Base-by-base conservation (phyloP, 1,284 basidiomycete genomes). In the Leccinum huronense region DNA sequence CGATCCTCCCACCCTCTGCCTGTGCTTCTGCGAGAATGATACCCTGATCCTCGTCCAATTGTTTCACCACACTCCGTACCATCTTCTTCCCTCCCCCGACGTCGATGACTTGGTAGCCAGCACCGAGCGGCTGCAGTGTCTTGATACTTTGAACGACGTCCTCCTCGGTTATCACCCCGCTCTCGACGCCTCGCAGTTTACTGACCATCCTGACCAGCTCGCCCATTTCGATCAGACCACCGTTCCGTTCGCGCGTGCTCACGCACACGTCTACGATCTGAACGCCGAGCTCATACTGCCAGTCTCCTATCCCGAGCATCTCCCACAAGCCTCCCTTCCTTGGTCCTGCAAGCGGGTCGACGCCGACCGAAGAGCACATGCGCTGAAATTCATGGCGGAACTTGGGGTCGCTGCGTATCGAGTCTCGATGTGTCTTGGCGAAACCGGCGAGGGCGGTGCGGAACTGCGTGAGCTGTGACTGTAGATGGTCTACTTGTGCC, bases 231-330 rank as follows among this genome's bases (percentile, higher is more conserved):
- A 99, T 95, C 60, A 98, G 79, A 0, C 97, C 97, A 0, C 97
- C 97, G 69, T 98, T 98, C 54, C 88, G 80, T 63, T 91, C 88
- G 54, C 96, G 81, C 9, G 94, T 97, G 73, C 87, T 90, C 36
- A 98, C 89, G 72, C 97, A 98, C 16, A 99, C 87, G 75, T 99
- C 97, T 58, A 99, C 95, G 67, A 99, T 91, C 80, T 99, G 97
- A 31, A 98, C 94, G 3, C 94, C 94, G 1, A 99, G 85, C 72
- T 97, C 96, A 75, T 94, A 94, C 72, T 95, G 91, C 94, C 94
- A 99, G 75, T 99, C 40, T 7, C 94, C 88, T 59, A 93, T 76
- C 0, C 93, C 94, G 16, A 98, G 83, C 71, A 94, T 80, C 73
- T 95, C 95, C 27, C 91, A 94, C 91, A 93, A 95, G 3, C 94